Evolutionary conservation across 1,284 basidiomycete species (phyloP), one percentile per base, ranked within the genome.

Genomic region (Earliella scabrosa): DNA sequence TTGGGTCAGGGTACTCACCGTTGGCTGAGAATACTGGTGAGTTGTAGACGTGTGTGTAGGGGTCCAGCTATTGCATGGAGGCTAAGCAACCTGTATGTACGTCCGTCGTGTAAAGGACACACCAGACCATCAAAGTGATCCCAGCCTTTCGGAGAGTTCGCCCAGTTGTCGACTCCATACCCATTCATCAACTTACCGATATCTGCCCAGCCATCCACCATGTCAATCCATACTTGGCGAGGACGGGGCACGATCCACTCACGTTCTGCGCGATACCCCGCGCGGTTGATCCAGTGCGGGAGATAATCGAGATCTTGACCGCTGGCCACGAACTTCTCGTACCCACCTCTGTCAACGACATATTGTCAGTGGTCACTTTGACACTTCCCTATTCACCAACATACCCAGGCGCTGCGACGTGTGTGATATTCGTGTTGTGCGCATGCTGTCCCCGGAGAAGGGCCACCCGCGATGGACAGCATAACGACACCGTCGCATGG

Each of bases 121-220:
- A 35, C 34, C 21, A 48, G n/a, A 10, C 46, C 32, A 21, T 48
- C 46, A 18, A 35, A 36, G 32, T 38, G 34, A 34, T 48, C 35
- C 46, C 46, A 48, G 4, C 46, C 46, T 34, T 35, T 38, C 20
- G 46, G 34, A 16, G 35, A 36, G 21, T 23, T 35, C 24, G 46
- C 32, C 18, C 23, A 36, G 46, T 48, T 36, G 46, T 23, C n/a
- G 5, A 34, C 38, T 18, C 20, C 23, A 23, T 48, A 38, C 18
- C 34, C 46, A 14, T 48, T 48, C 46, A 48, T 48, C 20, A 48
- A 23, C 46, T 48, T 48, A 4, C 46, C 46, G 20, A 38, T 48
- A 21, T 48, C 39, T 41, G 39, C 4, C 21, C 11, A 10, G 24
- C 23, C 1, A n/a, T n/a, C n/a, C n/a, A n/a, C n/a, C n/a, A n/a